Evolutionary conservation across 768 basidiomycete species (phyloP).

Genomic region (Mycena olivaceomarginata): DNA sequence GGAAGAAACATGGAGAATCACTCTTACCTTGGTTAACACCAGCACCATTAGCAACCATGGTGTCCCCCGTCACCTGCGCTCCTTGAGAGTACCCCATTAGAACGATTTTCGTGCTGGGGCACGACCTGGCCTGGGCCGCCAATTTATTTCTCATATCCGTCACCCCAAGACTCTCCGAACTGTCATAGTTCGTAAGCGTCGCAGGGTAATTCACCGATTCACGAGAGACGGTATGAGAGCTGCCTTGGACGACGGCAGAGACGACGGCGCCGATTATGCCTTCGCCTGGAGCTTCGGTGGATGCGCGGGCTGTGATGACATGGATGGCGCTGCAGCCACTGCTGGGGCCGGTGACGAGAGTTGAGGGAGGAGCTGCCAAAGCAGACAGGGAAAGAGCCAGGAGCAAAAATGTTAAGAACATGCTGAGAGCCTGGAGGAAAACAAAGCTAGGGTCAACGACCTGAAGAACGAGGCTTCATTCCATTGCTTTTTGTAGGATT

Average conservation of each 20-base stretch:
- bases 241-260: background rate
- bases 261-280: background rate
- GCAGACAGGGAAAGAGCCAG: constrained; percentile 1
- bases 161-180: constrained; percentile 1
- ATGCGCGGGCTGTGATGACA: constrained; percentile 1
- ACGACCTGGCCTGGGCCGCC: background rate
- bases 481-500: background rate
- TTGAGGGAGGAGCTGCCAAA: background rate
- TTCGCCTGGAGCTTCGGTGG: background rate
- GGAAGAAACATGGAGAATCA: background rate
- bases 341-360: background rate
- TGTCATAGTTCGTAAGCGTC: background rate
- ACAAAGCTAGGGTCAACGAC: background rate
- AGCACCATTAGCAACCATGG: background rate
- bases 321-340: background rate
- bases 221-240: background rate
- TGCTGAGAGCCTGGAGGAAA: background rate
- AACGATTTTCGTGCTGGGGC: background rate
- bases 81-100: constrained; percentile 1
- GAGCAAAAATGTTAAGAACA: background rate
- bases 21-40: background rate
- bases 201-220: background rate
- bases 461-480: background rate
- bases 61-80: background rate
- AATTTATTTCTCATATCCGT: background rate